phyloP scores from a whole-genome alignment of 768 basidiomycete species.

The Dacryopinax primogenitus region DNA sequence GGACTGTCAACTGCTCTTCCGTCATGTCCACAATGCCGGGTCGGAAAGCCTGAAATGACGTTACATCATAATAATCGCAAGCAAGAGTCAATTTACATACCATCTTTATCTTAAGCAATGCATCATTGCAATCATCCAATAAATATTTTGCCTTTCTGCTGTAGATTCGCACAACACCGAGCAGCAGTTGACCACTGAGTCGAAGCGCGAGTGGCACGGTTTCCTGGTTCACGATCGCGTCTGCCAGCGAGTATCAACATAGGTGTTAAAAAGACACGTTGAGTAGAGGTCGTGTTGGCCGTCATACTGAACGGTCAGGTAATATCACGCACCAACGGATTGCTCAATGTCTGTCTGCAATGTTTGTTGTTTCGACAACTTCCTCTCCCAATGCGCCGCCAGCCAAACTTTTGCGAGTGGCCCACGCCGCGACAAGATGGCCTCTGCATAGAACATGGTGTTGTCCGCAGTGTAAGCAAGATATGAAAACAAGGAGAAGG shows the following conservation, averaged over 20 bases:
- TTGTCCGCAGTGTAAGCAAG: conserved; percentile 5
- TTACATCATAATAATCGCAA: conserved; percentile 5
- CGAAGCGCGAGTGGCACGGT: conserved; percentile 80
- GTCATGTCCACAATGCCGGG: conserved; percentile 93
- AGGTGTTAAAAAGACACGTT: not conserved
- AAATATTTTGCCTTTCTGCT: conserved; percentile 96
- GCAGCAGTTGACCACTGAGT: conserved; percentile 87
- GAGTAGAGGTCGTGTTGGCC: not conserved
- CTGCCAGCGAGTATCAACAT: conserved; percentile 29
- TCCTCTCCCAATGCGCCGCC: conserved; percentile 96
- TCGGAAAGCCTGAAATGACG: conserved; percentile 60
- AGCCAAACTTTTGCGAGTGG: conserved; percentile 97
- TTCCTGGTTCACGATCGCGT: conserved; percentile 89
- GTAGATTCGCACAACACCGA: conserved; percentile 96
- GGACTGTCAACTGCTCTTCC: conserved; percentile 80
- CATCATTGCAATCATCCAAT: conserved; percentile 95
- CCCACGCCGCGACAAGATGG: conserved; percentile 84
- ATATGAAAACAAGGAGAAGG: not conserved
- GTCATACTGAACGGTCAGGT: not conserved
- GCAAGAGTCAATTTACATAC: conserved; percentile 29
- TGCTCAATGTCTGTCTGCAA: conserved; percentile 90
- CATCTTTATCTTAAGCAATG: conserved; percentile 89
- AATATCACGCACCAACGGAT: conserved; percentile 56
- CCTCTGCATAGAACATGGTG: conserved; percentile 72
- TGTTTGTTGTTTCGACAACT: conserved; percentile 90